These are phyloP conservation scores for Thermochaetoides thermophila DNA, from an alignment of 495 filamentous ascomycete species.

Conservation along the genomic window DNA sequence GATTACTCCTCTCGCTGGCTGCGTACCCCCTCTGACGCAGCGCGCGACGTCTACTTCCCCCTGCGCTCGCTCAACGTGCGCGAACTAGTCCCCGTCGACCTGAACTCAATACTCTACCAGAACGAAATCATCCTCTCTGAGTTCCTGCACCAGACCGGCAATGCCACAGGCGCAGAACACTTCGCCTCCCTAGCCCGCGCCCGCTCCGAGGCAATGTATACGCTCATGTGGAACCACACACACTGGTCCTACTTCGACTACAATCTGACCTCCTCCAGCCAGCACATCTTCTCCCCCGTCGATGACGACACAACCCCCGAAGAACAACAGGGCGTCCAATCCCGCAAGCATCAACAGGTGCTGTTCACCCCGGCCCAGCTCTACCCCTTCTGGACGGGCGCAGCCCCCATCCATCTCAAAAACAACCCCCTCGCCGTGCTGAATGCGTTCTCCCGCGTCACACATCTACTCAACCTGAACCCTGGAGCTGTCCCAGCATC, in stretches of 20 bases:
- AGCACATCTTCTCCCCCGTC: conserved; percentile 24
- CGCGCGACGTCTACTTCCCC: conserved; percentile 33
- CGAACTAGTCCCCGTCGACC: conserved; percentile 28
- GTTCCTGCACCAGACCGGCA: conserved; percentile 21
- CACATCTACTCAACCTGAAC: conserved; percentile 20
- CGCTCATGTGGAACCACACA: conserved; percentile 33
- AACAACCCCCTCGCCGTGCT: conserved; percentile 32
- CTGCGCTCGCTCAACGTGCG: conserved; percentile 31
- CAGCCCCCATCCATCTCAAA: conserved; percentile 27
- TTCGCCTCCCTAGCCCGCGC: conserved; percentile 20
- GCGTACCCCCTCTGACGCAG: conserved; percentile 27
- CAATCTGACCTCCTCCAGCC: conserved; percentile 30
- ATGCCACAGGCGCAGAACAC: conserved; percentile 16
- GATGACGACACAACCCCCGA: conserved; percentile 20
- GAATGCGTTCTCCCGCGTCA: conserved; percentile 23
- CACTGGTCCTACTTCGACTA: conserved; percentile 36
- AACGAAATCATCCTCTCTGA: conserved; percentile 29
- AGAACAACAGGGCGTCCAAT: conserved; percentile 25
- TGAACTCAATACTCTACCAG: conserved; percentile 36
- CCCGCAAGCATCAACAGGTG: no score
- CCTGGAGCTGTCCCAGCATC: conserved; percentile 30
- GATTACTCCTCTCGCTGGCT: conserved; percentile 31
- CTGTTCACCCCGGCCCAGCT: conserved; percentile 30
- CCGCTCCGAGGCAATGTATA: conserved; percentile 30
- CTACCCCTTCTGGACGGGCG: conserved; percentile 38